A percentile compares a stretch with the other conserved stretches of the same genome.
phyloP scores from a whole-genome alignment of 495 filamentous ascomycete species.

The Apiosordaria backusii region DNA sequence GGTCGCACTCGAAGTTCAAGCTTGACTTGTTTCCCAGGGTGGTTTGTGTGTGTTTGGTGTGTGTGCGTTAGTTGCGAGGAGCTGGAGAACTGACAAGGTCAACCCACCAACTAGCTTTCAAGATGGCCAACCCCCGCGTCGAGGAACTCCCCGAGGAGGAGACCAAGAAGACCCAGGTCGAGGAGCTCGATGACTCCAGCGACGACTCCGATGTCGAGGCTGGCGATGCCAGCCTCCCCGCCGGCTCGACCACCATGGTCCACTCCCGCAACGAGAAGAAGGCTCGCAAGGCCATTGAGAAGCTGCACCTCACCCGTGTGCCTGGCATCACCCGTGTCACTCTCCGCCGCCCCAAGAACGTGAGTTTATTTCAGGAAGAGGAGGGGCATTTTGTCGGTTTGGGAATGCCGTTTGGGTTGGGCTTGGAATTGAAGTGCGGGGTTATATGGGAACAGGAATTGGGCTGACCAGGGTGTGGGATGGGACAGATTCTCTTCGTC shows the following conservation, averaged over 20 bases:
- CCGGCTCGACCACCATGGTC: constrained; percentile 80
- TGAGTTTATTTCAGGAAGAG: constrained; percentile 47
- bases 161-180: constrained; percentile 73
- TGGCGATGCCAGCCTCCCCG: constrained; percentile 70
- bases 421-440: not conserved
- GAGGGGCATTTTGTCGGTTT: not conserved
- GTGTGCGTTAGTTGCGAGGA: constrained; percentile 14
- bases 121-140: constrained; percentile 94
- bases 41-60: too few relatives aligned
- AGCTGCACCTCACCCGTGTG: constrained; percentile 94
- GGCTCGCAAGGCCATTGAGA: constrained; percentile 95
- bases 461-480: constrained; percentile 26
- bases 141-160: constrained; percentile 95
- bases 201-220: constrained; percentile 69
- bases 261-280: constrained; percentile 99
- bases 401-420: not conserved
- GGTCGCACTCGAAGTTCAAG: not conserved
- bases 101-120: constrained; percentile 23
- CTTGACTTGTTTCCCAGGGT: not conserved
- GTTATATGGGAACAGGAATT: not conserved
- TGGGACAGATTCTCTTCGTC: constrained; percentile 86
- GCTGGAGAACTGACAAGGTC: constrained; percentile 27
- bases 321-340: constrained; percentile 97
- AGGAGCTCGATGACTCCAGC: constrained; percentile 69
- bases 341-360: constrained; percentile 95